Percentiles rank a stretch among this genome's conserved stretches.
Evolutionary conservation across 768 basidiomycete species (phyloP).

Genomic region (Pleurotus tuoliensis): DNA sequence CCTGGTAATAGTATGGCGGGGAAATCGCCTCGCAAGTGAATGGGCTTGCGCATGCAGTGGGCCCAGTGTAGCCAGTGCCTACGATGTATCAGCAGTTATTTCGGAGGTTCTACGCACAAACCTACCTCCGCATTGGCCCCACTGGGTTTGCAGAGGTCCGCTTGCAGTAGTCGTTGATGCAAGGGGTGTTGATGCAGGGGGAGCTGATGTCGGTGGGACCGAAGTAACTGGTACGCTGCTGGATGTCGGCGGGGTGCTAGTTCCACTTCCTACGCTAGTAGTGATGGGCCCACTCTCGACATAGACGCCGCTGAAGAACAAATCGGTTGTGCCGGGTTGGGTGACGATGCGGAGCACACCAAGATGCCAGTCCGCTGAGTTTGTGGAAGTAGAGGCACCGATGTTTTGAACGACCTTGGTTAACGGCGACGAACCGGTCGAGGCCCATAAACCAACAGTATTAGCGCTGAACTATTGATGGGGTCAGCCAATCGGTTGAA

Average conservation of each 20-base stretch:
- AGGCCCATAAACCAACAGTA: constrained; percentile 58
- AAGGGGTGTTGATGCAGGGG: constrained; percentile 13
- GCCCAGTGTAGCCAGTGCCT: constrained; percentile 44
- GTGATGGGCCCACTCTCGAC: constrained; percentile 56
- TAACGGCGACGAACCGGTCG: constrained; percentile 43
- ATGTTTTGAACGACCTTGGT: constrained; percentile 45
- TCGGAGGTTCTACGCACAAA: not conserved
- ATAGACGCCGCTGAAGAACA: constrained; percentile 59
- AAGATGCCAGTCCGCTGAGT: constrained; percentile 59
- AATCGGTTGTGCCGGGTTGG: constrained; percentile 45
- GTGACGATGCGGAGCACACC: constrained; percentile 56
- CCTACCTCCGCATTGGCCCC: constrained; percentile 51
- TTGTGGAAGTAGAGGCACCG: constrained; percentile 48
- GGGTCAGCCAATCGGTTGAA: not conserved
- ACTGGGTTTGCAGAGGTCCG: constrained; percentile 39
- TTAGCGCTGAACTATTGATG: constrained; percentile 40
- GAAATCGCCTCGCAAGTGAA: constrained; percentile 44
- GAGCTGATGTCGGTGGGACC: constrained; percentile 12
- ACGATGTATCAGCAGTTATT: not conserved
- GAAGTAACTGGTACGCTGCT: constrained; percentile 7
- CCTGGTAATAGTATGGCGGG: constrained; percentile 54
- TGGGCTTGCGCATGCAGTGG: constrained; percentile 38
- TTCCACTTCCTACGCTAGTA: constrained; percentile 41
- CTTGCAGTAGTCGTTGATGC: constrained; percentile 23
- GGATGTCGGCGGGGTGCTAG: constrained; percentile 11